Conservation (phyloP, 345 rosid genomes). For the Populus alba region DNA sequence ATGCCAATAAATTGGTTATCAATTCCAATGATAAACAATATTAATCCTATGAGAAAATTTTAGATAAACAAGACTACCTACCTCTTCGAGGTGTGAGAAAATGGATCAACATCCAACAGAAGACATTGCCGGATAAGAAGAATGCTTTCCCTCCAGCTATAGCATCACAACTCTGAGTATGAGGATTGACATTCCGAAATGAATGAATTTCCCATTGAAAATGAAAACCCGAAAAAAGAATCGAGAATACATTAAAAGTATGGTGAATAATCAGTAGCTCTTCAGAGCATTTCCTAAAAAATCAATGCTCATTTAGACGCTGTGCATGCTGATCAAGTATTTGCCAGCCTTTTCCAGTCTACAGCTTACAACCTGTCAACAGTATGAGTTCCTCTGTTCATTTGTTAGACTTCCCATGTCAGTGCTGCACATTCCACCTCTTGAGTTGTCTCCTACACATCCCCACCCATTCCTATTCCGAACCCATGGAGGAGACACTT, state of each 20-base stretch:
- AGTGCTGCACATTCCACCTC: slow-evolving; percentile 28
- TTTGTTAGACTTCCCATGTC: slow-evolving; percentile 32
- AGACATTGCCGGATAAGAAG: background rate
- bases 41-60: slow-evolving; percentile 7
- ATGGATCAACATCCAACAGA: slow-evolving; percentile 4
- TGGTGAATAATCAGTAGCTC: slow-evolving; percentile 32
- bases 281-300: slow-evolving; percentile 36
- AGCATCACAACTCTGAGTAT: background rate
- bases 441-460: slow-evolving; percentile 25
- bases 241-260: slow-evolving; percentile 43
- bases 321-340: slow-evolving; percentile 37
- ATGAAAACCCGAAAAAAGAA: slow-evolving; percentile 43
- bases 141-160: slow-evolving; percentile 6
- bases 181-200: slow-evolving; percentile 19
- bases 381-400: slow-evolving; percentile 33
- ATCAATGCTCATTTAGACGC: slow-evolving; percentile 44
- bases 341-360: slow-evolving; percentile 44
- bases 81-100: slow-evolving; percentile 16
- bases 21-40: background rate
- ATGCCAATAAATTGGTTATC: background rate
- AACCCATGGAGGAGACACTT: slow-evolving; percentile 56
- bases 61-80: slow-evolving; percentile 15
- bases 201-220: slow-evolving; percentile 31
- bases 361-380: slow-evolving; percentile 38
- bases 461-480: slow-evolving; percentile 46